phyloP scores from a whole-genome alignment of 805 yeast species.

The Komagataella pastoris region DNA sequence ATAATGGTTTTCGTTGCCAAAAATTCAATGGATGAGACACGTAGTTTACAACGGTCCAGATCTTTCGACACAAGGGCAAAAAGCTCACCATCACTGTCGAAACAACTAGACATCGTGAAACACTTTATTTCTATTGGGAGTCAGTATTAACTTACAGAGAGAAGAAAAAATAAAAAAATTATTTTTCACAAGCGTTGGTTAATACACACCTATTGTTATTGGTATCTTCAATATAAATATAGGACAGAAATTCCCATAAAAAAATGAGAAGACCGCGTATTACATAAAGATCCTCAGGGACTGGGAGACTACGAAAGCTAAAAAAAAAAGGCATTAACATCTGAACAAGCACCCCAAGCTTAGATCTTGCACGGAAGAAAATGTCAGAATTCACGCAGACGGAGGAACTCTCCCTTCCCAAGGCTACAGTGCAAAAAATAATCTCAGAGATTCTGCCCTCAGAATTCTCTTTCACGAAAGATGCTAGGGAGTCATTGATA shows the following conservation, averaged over 20 bases:
- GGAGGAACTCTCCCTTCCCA: slow-evolving; percentile 23
- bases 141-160: background rate
- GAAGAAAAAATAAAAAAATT: background rate
- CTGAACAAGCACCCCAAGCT: background rate
- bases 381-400: background rate
- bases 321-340: background rate
- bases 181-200: background rate
- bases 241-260: background rate
- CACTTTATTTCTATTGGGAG: slow-evolving; percentile 11
- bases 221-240: background rate
- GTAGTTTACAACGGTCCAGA: background rate
- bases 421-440: slow-evolving; percentile 92
- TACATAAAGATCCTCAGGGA: background rate
- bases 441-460: slow-evolving; percentile 79
- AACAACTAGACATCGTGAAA: background rate
- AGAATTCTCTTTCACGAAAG: slow-evolving; percentile 83
- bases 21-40: background rate
- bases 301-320: background rate
- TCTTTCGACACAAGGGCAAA: background rate
- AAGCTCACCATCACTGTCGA: background rate
- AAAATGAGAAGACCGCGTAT: background rate
- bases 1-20: background rate
- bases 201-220: slow-evolving; percentile 11
- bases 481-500: slow-evolving; percentile 87
- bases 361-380: background rate